Conservation (phyloP, 441 rosid species). For the Pelargonium cotyledonis region DNA sequence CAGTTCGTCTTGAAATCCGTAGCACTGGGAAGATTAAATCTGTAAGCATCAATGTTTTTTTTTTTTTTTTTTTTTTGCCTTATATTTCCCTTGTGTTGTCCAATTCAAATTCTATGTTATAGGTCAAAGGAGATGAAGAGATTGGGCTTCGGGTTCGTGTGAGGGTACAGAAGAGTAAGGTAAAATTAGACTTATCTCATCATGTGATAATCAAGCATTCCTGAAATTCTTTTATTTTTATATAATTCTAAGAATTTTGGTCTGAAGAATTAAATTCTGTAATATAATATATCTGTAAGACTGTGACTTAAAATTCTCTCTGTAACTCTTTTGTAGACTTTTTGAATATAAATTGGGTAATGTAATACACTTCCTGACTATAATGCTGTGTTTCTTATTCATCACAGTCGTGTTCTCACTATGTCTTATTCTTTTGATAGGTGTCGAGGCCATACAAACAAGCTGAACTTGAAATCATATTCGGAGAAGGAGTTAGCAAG, state of each 20-base stretch:
- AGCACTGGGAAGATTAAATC: constrained; percentile 92
- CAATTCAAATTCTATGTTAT: constrained; percentile 9
- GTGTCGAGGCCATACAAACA: constrained; percentile 94
- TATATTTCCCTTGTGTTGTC: background rate
- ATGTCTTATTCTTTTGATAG: constrained; percentile 31
- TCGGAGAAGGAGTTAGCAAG: constrained; percentile 92
- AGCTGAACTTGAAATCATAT: constrained; percentile 92
- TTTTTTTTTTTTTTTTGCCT: no score
- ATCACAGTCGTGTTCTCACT: no score
- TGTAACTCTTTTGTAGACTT: no score
- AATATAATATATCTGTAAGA: no score
- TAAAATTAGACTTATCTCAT: constrained; percentile 23
- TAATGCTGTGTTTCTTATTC: no score
- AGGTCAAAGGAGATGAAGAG: constrained; percentile 93
- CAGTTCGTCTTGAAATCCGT: constrained; percentile 90
- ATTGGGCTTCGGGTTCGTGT: constrained; percentile 88
- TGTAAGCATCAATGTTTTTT: constrained; percentile 62
- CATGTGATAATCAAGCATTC: background rate
- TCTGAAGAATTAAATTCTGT: no score
- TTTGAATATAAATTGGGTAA: no score
- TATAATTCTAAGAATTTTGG: no score
- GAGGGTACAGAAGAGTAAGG: constrained; percentile 97
- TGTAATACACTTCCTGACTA: no score
- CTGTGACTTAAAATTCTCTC: no score
- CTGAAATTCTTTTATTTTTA: no score